Conservation (phyloP, 495 filamentous ascomycete species). For the Corynascus novoguineensis region DNA sequence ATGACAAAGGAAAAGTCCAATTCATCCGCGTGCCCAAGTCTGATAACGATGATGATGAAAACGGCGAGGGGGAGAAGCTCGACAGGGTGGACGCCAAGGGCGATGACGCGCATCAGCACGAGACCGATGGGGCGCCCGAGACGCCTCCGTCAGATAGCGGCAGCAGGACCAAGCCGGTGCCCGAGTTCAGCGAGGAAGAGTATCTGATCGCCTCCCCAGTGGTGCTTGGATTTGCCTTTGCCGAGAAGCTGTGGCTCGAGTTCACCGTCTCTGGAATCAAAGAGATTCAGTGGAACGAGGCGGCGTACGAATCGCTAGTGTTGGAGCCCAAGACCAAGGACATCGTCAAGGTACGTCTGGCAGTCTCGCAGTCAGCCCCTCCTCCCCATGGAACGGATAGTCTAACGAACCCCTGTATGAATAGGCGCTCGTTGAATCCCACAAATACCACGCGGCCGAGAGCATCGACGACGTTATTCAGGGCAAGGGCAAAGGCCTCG, state of each 20-base stretch:
- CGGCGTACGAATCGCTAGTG: slow-evolving; percentile 27
- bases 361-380: too few species aligned
- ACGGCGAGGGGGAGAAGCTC: slow-evolving; percentile 50
- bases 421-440: slow-evolving; percentile 25
- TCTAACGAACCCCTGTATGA: too few species aligned
- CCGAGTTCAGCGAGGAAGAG: slow-evolving; percentile 76
- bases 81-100: slow-evolving; percentile 55
- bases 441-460: slow-evolving; percentile 63
- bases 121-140: slow-evolving; percentile 43
- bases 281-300: slow-evolving; percentile 30
- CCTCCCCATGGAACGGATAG: too few species aligned
- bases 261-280: slow-evolving; percentile 78
- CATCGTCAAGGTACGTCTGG: slow-evolving; percentile 53
- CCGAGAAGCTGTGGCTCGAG: slow-evolving; percentile 87
- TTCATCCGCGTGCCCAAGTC: slow-evolving; percentile 45
- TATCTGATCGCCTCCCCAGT: slow-evolving; percentile 86
- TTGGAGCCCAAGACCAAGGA: slow-evolving; percentile 30
- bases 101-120: slow-evolving; percentile 24
- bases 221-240: slow-evolving; percentile 87
- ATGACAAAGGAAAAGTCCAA: slow-evolving; percentile 55
- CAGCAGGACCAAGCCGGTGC: slow-evolving; percentile 34
- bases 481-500: slow-evolving; percentile 50
- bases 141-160: slow-evolving; percentile 24
- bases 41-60: slow-evolving; percentile 55
- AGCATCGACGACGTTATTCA: slow-evolving; percentile 62